Conservation (phyloP, 345 rosid genomes). For the rapeseed (Brassica napus) region Da-Ae NC_063441.1:18478001-18478500, state of each 20-base stretch:
- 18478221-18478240: not conserved
- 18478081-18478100: not conserved
- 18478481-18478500: not conserved
- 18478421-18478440: constrained; percentile 60
- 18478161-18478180: too few species aligned
- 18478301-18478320: constrained; percentile 6
- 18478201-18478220: not conserved
- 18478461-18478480: not conserved
- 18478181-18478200: not conserved
- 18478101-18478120: not conserved
- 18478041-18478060: not conserved
- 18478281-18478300: not conserved
- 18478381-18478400: constrained; percentile 59
- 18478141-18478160: too few species aligned
- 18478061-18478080: not conserved
- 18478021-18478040: constrained; percentile 21
- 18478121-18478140: not conserved
- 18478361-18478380: constrained; percentile 69
- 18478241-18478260: constrained; percentile 12
- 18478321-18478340: not conserved
- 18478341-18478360: constrained; percentile 56
- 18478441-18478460: constrained; percentile 17
- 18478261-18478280: not conserved
- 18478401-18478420: constrained; percentile 66
- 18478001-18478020: constrained; percentile 36